phyloP scores from a whole-genome alignment of 1,139 yeast genomes.

The Yarrowia galli region DNA sequence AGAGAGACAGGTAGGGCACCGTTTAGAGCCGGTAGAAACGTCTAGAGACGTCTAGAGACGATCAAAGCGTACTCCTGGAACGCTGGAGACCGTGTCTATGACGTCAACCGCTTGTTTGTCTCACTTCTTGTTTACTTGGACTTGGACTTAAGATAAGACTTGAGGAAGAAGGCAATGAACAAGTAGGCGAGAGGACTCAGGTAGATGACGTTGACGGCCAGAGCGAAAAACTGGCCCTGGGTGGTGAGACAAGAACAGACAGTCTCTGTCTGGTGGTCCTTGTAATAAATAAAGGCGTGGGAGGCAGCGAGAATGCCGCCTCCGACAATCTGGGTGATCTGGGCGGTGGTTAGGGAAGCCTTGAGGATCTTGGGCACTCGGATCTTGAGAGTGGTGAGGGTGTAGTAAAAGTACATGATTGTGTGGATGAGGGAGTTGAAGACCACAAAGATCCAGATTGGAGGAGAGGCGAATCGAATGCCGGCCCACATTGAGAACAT shows the following conservation, averaged over 20 bases:
- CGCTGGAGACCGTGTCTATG: no score
- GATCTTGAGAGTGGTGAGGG: slow-evolving; percentile 67
- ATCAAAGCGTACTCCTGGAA: no score
- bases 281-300: slow-evolving; percentile 68
- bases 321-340: slow-evolving; percentile 71
- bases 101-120: no score
- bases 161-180: slow-evolving; percentile 74
- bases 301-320: slow-evolving; percentile 74
- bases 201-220: slow-evolving; percentile 68
- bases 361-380: slow-evolving; percentile 66
- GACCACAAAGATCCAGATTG: slow-evolving; percentile 82
- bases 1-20: no score
- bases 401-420: slow-evolving; percentile 76
- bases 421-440: slow-evolving; percentile 81
- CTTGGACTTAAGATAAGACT: slow-evolving; percentile 57
- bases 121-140: background rate
- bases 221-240: slow-evolving; percentile 69
- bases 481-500: slow-evolving; percentile 89
- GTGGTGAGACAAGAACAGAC: slow-evolving; percentile 64
- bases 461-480: slow-evolving; percentile 72
- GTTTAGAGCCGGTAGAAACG: no score
- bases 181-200: slow-evolving; percentile 74
- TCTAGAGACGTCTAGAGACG: no score
- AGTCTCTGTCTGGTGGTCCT: slow-evolving; percentile 57
- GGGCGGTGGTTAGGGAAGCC: slow-evolving; percentile 69